Percentiles rank a stretch among this genome's conserved stretches.
Evolutionary conservation across 331 rosid genomes (phyloP).

Genomic region (Cucumis variabilis): DNA sequence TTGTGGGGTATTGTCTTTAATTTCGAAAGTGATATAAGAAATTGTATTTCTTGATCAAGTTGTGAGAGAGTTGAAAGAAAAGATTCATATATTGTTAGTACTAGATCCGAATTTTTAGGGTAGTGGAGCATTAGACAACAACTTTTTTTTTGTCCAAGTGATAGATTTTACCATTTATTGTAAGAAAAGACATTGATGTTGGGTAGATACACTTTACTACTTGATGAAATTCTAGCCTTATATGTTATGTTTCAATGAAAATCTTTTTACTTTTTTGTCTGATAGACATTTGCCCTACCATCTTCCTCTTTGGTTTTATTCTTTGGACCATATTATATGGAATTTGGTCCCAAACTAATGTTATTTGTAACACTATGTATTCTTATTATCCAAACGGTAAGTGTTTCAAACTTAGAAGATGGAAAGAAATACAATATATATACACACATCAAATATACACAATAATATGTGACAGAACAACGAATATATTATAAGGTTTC

Average conservation of each 20-base stretch:
- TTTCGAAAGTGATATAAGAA: neutral
- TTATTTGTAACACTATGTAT: neutral
- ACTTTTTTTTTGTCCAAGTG: neutral
- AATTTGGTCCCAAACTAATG: neutral
- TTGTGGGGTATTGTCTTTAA: neutral
- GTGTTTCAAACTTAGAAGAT: neutral
- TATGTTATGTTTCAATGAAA: neutral
- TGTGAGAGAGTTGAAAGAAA: neutral
- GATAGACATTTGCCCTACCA: neutral
- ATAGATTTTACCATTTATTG: neutral
- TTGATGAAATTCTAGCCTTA: neutral
- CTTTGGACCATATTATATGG: neutral
- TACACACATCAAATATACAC: too few species aligned
- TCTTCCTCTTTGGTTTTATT: neutral
- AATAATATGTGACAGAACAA: neutral
- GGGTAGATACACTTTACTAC: neutral
- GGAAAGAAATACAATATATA: too few species aligned
- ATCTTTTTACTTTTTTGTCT: neutral
- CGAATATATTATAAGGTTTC: too few species aligned
- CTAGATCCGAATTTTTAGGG: neutral
- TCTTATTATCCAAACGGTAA: too few species aligned
- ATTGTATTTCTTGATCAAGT: neutral
- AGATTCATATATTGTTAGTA: neutral
- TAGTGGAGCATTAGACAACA: neutral
- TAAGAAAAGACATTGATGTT: neutral